These are phyloP conservation scores for Aspergillus sp. DNA, from an alignment of 2,329 filamentous ascomycete species.

Conservation along the genomic window DNA sequence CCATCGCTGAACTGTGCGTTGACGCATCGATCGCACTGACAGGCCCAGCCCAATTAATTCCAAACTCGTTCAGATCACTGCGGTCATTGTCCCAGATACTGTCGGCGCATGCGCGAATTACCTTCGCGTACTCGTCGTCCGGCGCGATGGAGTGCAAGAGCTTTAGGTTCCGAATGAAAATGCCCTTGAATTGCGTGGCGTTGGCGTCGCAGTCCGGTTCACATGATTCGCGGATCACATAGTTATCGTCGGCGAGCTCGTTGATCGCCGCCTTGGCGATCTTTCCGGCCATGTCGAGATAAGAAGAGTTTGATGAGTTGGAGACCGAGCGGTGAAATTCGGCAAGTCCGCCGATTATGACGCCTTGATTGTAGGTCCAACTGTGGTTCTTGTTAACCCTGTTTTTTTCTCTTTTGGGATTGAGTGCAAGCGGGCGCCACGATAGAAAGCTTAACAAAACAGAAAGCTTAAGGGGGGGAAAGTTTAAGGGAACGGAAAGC, in stretches of 20 bases:
- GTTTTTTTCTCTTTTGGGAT: neutral
- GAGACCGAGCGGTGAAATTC: constrained; percentile 50
- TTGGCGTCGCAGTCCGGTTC: constrained; percentile 52
- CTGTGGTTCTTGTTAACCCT: constrained; percentile 17
- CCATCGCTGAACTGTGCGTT: constrained; percentile 65
- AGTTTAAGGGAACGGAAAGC: too few species aligned
- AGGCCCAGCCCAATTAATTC: constrained; percentile 66
- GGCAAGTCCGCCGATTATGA: constrained; percentile 58
- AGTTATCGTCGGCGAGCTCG: constrained; percentile 44
- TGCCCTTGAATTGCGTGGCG: constrained; percentile 68
- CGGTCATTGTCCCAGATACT: constrained; percentile 64
- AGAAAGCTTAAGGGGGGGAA: too few species aligned
- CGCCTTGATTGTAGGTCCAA: constrained; percentile 62
- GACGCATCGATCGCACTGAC: constrained; percentile 54
- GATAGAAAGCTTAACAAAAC: too few species aligned
- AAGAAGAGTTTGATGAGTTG: constrained; percentile 38
- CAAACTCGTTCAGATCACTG: constrained; percentile 52
- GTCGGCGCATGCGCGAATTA: constrained; percentile 63
- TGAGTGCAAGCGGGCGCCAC: neutral
- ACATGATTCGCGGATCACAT: constrained; percentile 56
- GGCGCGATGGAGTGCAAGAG: constrained; percentile 56
- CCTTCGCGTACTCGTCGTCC: constrained; percentile 50
- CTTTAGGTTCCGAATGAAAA: constrained; percentile 65
- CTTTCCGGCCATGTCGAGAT: constrained; percentile 44
- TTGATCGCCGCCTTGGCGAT: constrained; percentile 57